These are phyloP conservation scores for Asterochloris sp. DNA, from an alignment of 139 green algal species.

Conservation along the genomic window DNA sequence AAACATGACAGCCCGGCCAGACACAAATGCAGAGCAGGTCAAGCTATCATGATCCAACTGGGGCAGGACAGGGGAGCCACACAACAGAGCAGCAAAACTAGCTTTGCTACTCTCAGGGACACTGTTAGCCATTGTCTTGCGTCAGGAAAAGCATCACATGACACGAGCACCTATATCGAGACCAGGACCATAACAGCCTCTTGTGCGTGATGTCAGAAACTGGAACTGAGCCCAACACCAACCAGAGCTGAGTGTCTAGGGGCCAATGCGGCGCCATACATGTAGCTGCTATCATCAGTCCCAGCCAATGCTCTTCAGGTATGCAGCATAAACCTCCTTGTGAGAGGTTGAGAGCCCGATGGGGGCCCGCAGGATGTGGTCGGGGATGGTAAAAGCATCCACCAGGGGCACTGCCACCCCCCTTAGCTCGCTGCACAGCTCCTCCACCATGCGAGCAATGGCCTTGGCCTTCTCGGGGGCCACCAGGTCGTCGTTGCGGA, in stretches of 20 bases:
- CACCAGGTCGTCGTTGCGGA: conserved; percentile 82
- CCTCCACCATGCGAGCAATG: conserved; percentile 65
- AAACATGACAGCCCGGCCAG: too few species aligned
- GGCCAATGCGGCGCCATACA: too few species aligned
- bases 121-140: too few species aligned
- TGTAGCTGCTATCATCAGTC: not conserved
- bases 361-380: conserved; percentile 79
- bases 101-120: too few species aligned
- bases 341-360: conserved; percentile 53
- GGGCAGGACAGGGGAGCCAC: too few species aligned
- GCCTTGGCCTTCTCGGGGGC: conserved; percentile 81
- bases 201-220: not conserved
- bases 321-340: conserved; percentile 35
- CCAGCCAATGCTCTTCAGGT: conserved; percentile 29
- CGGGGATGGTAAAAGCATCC: conserved; percentile 72
- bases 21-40: too few species aligned
- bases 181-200: not conserved
- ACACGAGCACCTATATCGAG: too few species aligned
- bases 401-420: conserved; percentile 65
- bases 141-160: too few species aligned
- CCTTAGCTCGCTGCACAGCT: conserved; percentile 60
- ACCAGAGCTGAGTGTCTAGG: too few species aligned
- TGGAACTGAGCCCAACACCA: not conserved
- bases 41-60: too few species aligned
- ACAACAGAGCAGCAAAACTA: too few species aligned